Evolutionary conservation across 345 rosid species (phyloP).

Genomic region (Bruguiera sexangula): DNA sequence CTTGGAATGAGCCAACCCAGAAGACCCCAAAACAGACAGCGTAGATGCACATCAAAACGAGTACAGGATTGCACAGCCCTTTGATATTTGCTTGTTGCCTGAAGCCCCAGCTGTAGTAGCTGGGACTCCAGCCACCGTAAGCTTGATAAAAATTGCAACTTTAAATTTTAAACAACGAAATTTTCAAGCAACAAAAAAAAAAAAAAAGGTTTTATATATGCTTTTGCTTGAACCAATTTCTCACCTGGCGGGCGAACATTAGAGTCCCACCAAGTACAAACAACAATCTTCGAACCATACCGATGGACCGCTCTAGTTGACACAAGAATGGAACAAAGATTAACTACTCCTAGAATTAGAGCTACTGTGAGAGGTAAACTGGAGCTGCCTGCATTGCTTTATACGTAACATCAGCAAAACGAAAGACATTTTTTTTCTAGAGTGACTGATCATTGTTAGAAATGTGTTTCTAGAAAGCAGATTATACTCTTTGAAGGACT

Average conservation of each 20-base stretch:
- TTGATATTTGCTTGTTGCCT: constrained; percentile 39
- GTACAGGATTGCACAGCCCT: constrained; percentile 38
- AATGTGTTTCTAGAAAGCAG: not conserved
- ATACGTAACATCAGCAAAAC: not conserved
- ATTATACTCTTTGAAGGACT: not conserved
- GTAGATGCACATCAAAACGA: constrained; percentile 51
- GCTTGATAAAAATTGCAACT: not conserved
- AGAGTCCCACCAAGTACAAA: constrained; percentile 60
- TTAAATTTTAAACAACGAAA: not conserved
- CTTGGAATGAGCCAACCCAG: constrained; percentile 58
- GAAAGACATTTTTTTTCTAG: not conserved
- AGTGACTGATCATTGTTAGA: too few species aligned
- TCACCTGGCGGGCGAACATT: constrained; percentile 69
- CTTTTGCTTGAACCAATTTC: not conserved
- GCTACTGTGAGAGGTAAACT: constrained; percentile 71
- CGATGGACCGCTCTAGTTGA: constrained; percentile 63
- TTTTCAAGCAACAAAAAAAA: not conserved
- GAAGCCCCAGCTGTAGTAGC: constrained; percentile 38
- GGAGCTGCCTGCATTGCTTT: constrained; percentile 58
- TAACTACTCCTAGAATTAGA: constrained; percentile 62
- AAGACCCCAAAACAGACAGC: constrained; percentile 74
- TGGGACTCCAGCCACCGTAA: constrained; percentile 29
- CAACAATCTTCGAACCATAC: constrained; percentile 59
- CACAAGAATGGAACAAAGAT: constrained; percentile 53
- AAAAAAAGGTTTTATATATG: too few species aligned